Evolutionary conservation across 1,284 basidiomycete species (phyloP).

Genomic region (Farysia itapuensis): DNA sequence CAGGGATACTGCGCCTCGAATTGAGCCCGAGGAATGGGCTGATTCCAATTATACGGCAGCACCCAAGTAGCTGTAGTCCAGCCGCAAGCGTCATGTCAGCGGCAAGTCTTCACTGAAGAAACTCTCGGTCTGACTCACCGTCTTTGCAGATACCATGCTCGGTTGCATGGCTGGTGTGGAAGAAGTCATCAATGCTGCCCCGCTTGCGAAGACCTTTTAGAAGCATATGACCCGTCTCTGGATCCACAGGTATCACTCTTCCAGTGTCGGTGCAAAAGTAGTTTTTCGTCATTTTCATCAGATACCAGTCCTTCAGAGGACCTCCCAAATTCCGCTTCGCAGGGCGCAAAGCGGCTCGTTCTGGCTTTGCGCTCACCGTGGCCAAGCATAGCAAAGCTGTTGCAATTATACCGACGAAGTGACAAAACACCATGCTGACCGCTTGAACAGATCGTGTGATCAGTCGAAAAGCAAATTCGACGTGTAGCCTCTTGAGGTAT

Average conservation of each 20-base stretch:
- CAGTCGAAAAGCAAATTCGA: no score
- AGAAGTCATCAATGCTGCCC: constrained; percentile 4
- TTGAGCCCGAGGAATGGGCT: constrained; percentile 32
- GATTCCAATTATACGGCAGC: constrained; percentile 13
- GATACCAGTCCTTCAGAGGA: constrained; percentile 22
- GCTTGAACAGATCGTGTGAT: no score
- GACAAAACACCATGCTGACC: no score
- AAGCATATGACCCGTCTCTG: constrained; percentile 26
- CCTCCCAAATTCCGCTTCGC: constrained; percentile 29
- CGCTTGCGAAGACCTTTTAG: constrained; percentile 13
- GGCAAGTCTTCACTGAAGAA: no score
- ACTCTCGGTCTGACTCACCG: constrained; percentile 15
- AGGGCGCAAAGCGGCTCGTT: no score
- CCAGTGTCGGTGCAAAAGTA: constrained; percentile 21
- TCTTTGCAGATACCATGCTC: constrained; percentile 15
- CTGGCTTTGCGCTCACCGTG: no score
- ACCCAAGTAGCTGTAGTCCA: constrained; percentile 20
- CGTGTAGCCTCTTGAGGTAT: no score
- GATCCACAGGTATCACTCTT: constrained; percentile 31
- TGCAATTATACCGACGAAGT: no score
- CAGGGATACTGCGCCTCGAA: constrained; percentile 28
- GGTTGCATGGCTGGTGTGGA: constrained; percentile 4
- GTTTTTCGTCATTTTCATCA: constrained; percentile 14
- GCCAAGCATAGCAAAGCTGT: no score
- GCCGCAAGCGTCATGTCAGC: neutral